A percentile compares a stretch with the other conserved stretches of the same genome.
Evolutionary conservation across 2,329 filamentous ascomycete species (phyloP).

Genomic region (Pyricularia grisea): DNA sequence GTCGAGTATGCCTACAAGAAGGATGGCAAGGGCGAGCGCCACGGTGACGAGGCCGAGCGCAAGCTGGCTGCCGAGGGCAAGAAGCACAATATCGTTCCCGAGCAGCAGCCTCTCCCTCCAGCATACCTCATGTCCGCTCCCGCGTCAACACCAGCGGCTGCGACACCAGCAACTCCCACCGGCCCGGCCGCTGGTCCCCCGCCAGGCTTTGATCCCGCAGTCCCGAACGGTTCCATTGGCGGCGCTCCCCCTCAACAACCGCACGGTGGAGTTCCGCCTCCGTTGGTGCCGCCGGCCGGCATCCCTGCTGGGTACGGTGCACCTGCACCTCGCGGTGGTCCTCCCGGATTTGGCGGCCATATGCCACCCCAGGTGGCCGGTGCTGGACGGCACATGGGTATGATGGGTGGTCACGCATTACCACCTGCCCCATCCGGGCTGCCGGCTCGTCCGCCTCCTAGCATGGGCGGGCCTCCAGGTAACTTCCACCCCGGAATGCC

Average conservation of each 20-base stretch:
- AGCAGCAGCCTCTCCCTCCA: constrained; percentile 65
- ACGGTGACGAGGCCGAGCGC: constrained; percentile 89
- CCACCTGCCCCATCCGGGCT: constrained; percentile 40
- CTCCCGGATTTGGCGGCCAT: background rate
- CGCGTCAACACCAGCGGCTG: constrained; percentile 13
- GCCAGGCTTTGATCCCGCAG: constrained; percentile 5
- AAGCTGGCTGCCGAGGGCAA: constrained; percentile 87
- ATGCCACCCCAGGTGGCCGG: constrained; percentile 3
- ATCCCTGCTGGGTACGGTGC: constrained; percentile 26
- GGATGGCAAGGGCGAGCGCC: constrained; percentile 92
- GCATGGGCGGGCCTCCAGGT: constrained; percentile 31
- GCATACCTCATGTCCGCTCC: constrained; percentile 49
- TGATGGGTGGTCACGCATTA: constrained; percentile 23
- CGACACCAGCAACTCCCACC: constrained; percentile 13
- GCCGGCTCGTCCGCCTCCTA: constrained; percentile 38
- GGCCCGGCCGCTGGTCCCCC: constrained; percentile 11
- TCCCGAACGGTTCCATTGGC: background rate
- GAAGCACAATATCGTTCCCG: constrained; percentile 84
- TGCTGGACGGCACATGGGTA: constrained; percentile 9
- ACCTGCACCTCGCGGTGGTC: background rate
- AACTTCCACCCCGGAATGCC: constrained; percentile 35
- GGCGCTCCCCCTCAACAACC: background rate
- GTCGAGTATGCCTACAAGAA: constrained; percentile 99
- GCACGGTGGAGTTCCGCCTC: constrained; percentile 9
- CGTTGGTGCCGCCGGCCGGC: constrained; percentile 16